Base-by-base conservation (phyloP, 1,284 basidiomycete species). In the Trametes hirsuta region DNA sequence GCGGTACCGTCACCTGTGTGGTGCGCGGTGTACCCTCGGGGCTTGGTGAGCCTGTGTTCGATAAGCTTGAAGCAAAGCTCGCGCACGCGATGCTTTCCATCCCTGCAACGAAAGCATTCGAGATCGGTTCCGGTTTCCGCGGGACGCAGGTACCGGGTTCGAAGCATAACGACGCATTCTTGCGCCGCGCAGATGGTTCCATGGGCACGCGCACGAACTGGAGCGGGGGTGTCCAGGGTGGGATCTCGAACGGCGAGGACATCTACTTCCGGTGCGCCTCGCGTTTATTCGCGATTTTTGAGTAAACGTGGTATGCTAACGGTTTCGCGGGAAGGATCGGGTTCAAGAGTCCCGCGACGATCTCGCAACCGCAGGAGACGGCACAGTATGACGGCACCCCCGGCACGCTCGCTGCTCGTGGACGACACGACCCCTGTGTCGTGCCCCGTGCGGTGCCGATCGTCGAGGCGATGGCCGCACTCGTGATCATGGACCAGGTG, bases 11-110 rank as follows among this genome's bases (percentile, higher is more conserved):
- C 59, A 98, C 95, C 54, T 99, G 97, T 75, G 93, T 99, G 42
- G 93, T 99, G 71, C 91, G 97, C 55, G 86, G 90, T 65, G 87
- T 92, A 6, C 96, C 97, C 42, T 78, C 90, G 18, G 97, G 97
- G 2, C 85, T 99, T 39, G 97, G 97, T 57, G 97, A 99, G 76
- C 97, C 97, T 47, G 93, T 94, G 59, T 99, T 99, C 75, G 96
- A 99, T 84, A 99, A 99, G 80, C 90, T 99, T 73, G 97, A 98
- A 76, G 97, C 97, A 36, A 87, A 89, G 68, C 88, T 99, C 60
- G 97, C 87, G 3, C 97, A 99, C 74, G 97, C 97, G 15, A 99
- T 99, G 96, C 85, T 99, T 59, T 96, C 93, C 62, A 98, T 99
- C 71, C 97, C 97, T 36, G 97, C 97, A 6, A 99, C 97, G 59